A percentile compares a stretch with the other conserved stretches of the same genome.
phyloP scores from a whole-genome alignment of 2,329 filamentous ascomycete species.

The Trichoderma atroviride region DNA sequence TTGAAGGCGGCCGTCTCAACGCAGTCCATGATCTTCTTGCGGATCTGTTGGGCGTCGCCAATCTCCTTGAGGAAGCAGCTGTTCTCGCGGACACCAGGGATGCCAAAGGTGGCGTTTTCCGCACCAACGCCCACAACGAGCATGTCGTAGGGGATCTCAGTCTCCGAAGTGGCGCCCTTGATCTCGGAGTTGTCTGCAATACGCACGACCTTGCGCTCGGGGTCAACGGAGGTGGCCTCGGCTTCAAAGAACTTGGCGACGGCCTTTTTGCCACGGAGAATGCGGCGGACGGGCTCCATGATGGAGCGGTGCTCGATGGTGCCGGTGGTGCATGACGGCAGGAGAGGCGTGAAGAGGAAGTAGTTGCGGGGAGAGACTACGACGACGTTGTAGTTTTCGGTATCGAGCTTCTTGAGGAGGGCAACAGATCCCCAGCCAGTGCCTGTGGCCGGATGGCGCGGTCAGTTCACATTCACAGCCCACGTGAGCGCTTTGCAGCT shows the following conservation, averaged over 20 bases:
- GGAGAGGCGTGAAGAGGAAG: constrained; percentile 97
- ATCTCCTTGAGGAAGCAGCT: constrained; percentile 99
- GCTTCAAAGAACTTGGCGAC: constrained; percentile 97
- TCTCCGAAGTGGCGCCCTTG: constrained; percentile 79
- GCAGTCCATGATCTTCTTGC: constrained; percentile 99
- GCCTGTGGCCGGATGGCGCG: constrained; percentile 54
- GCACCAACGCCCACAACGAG: constrained; percentile 95
- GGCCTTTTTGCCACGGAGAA: constrained; percentile 91
- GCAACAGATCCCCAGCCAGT: constrained; percentile 96
- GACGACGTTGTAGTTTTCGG: constrained; percentile 97
- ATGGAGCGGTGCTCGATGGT: constrained; percentile 98
- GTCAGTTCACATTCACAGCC: constrained; percentile 31
- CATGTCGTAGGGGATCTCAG: constrained; percentile 96
- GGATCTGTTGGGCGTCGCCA: constrained; percentile 90
- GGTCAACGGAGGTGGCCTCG: constrained; percentile 92
- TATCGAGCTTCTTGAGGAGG: constrained; percentile 97
- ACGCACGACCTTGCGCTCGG: constrained; percentile 83
- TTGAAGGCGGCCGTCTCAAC: constrained; percentile 99
- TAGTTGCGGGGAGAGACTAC: constrained; percentile 98
- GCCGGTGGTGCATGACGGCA: constrained; percentile 96
- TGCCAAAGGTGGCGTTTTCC: constrained; percentile 98
- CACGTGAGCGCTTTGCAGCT: neutral
- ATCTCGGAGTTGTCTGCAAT: constrained; percentile 93
- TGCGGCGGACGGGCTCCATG: constrained; percentile 98
- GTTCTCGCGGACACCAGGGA: constrained; percentile 91